Evolutionary conservation across 192 early-diverging fungal species (phyloP).

Genomic region (Podila verticillata): DNA sequence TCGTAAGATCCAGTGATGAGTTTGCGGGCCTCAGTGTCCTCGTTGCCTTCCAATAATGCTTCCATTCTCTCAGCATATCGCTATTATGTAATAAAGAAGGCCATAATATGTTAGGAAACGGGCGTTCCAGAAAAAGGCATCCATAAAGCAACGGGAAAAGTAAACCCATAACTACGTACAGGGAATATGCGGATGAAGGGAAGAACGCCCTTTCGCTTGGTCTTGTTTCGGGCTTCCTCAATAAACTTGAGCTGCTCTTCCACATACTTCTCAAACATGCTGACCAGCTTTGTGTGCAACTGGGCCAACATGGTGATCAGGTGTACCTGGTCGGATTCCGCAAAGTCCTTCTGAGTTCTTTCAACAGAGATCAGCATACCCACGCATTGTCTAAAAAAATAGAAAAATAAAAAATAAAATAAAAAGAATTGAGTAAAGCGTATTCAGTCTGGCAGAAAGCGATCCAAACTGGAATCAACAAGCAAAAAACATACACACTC

Average conservation of each 20-base stretch:
- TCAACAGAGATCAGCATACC: conserved; percentile 89
- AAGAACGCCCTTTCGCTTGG: conserved; percentile 90
- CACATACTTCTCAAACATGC: conserved; percentile 84
- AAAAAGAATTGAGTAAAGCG: background rate
- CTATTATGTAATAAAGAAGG: conserved; percentile 38
- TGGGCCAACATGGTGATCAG: conserved; percentile 72
- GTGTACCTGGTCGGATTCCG: conserved; percentile 78
- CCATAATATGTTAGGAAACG: background rate
- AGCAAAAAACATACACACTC: conserved; percentile 59
- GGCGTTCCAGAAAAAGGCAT: background rate
- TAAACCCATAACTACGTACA: conserved; percentile 48
- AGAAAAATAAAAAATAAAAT: background rate
- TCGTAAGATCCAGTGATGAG: conserved; percentile 86
- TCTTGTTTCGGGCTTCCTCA: conserved; percentile 90
- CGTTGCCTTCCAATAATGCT: conserved; percentile 60
- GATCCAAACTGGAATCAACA: background rate
- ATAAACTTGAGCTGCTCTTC: conserved; percentile 90
- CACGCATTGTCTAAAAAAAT: conserved; percentile 63
- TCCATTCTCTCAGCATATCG: conserved; percentile 85
- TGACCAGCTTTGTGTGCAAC: conserved; percentile 69
- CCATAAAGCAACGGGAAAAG: background rate
- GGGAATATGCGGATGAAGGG: conserved; percentile 91
- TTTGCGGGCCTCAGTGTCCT: conserved; percentile 72
- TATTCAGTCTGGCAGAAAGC: background rate
- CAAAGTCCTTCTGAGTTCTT: conserved; percentile 70